Evolutionary conservation across 768 basidiomycete species (phyloP), one percentile per base, ranked within the genome.

Genomic region (Tulasnella sp.): DNA sequence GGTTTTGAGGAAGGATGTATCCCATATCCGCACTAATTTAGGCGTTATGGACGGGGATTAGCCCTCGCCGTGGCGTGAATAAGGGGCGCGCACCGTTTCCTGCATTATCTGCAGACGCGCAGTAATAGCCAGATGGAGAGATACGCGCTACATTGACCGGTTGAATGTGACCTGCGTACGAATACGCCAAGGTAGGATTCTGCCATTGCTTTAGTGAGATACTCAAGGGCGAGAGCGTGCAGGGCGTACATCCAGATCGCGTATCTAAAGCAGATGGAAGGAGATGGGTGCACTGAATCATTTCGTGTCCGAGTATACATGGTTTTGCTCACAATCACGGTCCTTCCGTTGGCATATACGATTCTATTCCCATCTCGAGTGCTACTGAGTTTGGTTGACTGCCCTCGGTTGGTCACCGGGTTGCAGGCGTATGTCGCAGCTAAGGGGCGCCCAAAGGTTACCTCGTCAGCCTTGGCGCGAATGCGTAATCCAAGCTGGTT

Each of bases 51-150:
- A 16, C 16, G 9, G 37, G 70, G 29, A 9, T 70, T 29, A 70
- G 46, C 71, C 67, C 20, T 78, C 88, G 77, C 80, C 93, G 94
- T 61, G 26, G 32, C 20, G 37, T 9, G 35, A 32, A 6, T 20
- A 9, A 16, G 70, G 35, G 71, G 70, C 18, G 78, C 88, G 77
- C 80, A 94, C 95, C 95, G 76, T 90, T 93, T 55, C 96, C 96
- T 40, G 87, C 86, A 5, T 88, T 84, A 83, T 99, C 96, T 32
- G 89, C 97, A 40, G 95, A 97, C 5, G 97, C 96, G 82, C 93
- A 95, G 85, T 98, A 99, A 85, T 91, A 98, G 37, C 97, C 96
- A 1, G 94, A 93, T 0, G 96, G 96, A 2, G 95, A 95, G 81
- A 98, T 89, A 48, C 94, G 90, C 18, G 97, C 96, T 23, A 96